Evolutionary conservation across 2,329 filamentous ascomycete genomes (phyloP).

Genomic region (Colletotrichum tropicicola): DNA sequence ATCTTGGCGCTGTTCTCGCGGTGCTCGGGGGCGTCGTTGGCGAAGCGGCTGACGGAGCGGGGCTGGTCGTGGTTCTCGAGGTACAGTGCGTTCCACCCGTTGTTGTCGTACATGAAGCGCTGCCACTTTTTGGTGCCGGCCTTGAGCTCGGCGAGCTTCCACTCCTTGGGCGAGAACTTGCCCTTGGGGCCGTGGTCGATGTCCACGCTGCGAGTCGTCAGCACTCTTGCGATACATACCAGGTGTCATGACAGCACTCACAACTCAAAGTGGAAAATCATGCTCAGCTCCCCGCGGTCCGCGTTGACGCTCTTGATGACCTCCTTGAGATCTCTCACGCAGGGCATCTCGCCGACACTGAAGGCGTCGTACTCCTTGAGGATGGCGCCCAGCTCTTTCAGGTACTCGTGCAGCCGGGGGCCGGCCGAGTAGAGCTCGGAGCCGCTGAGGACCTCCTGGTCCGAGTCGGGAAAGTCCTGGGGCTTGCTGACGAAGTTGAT

Average conservation of each 20-base stretch:
- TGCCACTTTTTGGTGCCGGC: conserved; percentile 66
- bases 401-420: conserved; percentile 55
- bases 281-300: conserved; percentile 69
- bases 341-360: conserved; percentile 61
- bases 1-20: conserved; percentile 65
- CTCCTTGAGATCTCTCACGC: conserved; percentile 50
- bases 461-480: conserved; percentile 61
- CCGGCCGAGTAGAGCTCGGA: conserved; percentile 63
- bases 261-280: conserved; percentile 80
- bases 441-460: conserved; percentile 40
- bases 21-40: conserved; percentile 57
- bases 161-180: conserved; percentile 52
- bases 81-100: conserved; percentile 73
- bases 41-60: conserved; percentile 66
- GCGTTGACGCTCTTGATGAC: conserved; percentile 60
- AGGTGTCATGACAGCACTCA: conserved; percentile 37
- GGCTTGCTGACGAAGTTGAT: conserved; percentile 75
- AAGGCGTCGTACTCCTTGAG: conserved; percentile 58
- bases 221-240: not conserved
- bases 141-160: conserved; percentile 61
- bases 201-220: conserved; percentile 48
- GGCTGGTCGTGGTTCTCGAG: conserved; percentile 74
- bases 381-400: conserved; percentile 54
- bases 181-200: conserved; percentile 55
- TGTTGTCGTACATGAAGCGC: conserved; percentile 64